Evolutionary conservation across 2,329 filamentous ascomycete genomes (phyloP).

Genomic region (Fusarium agapanthi): DNA sequence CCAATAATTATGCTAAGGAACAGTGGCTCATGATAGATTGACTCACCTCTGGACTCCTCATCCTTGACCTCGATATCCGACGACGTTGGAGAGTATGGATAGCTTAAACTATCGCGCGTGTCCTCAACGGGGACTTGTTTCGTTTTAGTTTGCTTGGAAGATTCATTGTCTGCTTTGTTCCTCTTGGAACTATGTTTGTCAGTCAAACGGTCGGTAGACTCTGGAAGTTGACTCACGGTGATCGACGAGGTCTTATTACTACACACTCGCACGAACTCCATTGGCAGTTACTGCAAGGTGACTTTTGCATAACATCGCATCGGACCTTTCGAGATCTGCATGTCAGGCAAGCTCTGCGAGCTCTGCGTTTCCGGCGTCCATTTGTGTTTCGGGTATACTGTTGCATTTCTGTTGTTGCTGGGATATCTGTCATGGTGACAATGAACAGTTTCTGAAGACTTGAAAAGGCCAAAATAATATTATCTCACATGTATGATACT

Average conservation of each 20-base stretch:
- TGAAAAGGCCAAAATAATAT: accelerated
- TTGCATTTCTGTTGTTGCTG: neutral
- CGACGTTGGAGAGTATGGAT: neutral
- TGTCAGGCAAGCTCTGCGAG: neutral
- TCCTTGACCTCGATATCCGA: neutral
- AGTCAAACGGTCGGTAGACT: neutral
- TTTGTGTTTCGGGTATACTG: neutral
- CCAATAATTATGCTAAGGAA: neutral
- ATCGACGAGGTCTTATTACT: neutral
- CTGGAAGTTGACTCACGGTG: neutral
- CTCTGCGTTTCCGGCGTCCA: neutral
- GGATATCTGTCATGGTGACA: neutral
- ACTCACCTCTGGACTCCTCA: neutral
- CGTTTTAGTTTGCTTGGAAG: too few species aligned
- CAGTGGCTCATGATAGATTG: too few species aligned
- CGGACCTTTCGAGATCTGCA: constrained; percentile 10
- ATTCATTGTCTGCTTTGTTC: neutral
- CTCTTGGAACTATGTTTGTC: neutral
- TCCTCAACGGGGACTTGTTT: neutral
- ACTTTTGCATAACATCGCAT: constrained; percentile 9
- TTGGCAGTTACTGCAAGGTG: constrained; percentile 7
- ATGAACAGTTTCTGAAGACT: too few species aligned
- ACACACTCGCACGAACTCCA: constrained; percentile 2
- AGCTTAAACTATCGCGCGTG: neutral
- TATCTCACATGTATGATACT: neutral